Evolutionary conservation across 768 basidiomycete species (phyloP), one percentile per base, ranked within the genome.

Genomic region (Termitomyces sp.): DNA sequence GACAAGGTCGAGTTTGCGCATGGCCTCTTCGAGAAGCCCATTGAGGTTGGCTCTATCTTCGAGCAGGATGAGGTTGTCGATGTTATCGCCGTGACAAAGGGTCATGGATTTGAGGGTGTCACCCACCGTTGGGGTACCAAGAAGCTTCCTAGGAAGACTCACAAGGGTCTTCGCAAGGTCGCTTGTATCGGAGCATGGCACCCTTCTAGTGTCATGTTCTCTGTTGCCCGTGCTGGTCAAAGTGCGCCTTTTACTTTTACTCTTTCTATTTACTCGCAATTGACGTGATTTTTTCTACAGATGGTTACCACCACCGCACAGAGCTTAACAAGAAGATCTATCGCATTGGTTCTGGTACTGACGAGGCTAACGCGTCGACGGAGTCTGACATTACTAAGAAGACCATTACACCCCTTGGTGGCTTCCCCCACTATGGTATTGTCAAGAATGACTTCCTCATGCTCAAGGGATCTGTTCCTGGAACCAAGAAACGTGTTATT

Each of bases 191-290:
- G 94, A 76, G 94, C 94, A 71, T 96, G 93, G 93, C 94, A 96
- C 82, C 94, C 94, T 71, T 89, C 88, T 67, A 97, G 96, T 78
- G 97, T 99, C 84, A 98, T 98, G 96, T 98, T 94, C 86, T 95
- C 94, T n/a, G 97, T 99, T 67, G 97, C 95, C 60, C 95, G 97
- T 82, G 95, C 97, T 65, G 97, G 97, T 91, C 96, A 98, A 89
- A 91, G 90, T 93, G 73, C 66, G 92, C 80, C 57, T 17, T 26
- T 35, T 6, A 10, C 9, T 45, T 11, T n/a, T 4, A 23, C 23
- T 23, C 23, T 50, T 14, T 35, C 3, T 28, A 15, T 19, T 5
- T 55, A 17, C 45, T 21, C n/a, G 35, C 1, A 9, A 11, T 49
- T 54, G 10, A 61, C 14, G 41, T 52, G 55, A 33, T 12, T 17